A percentile compares a stretch with the other conserved stretches of the same genome.
Conservation (phyloP, 306 rosid genomes). For the Cicer chorassanicum region DNA sequence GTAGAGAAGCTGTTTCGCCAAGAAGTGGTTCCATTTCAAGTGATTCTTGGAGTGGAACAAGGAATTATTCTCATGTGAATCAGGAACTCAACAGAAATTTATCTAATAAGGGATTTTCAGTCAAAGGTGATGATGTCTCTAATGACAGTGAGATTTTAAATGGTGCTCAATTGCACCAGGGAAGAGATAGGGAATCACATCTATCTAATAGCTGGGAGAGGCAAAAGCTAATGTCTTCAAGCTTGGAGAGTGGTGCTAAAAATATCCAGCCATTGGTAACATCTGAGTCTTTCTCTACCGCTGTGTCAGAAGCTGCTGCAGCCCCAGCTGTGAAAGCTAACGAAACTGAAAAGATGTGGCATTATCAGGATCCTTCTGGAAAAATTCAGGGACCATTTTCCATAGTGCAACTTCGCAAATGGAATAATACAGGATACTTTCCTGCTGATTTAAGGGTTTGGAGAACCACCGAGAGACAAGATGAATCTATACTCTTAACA, state of each 20-base stretch:
- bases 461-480: conserved; percentile 68
- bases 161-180: conserved; percentile 64
- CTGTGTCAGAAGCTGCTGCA: conserved; percentile 53
- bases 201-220: conserved; percentile 71
- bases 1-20: conserved; percentile 81
- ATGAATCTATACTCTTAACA: conserved; percentile 69
- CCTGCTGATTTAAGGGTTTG: conserved; percentile 87
- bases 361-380: conserved; percentile 92
- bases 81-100: conserved; percentile 70
- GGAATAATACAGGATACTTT: conserved; percentile 93
- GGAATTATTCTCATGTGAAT: conserved; percentile 62
- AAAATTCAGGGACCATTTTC: conserved; percentile 99
- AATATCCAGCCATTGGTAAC: conserved; percentile 48
- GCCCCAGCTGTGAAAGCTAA: conserved; percentile 57
- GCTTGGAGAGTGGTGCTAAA: conserved; percentile 61
- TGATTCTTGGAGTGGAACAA: conserved; percentile 81
- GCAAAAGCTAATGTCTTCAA: conserved; percentile 57
- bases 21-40: conserved; percentile 60
- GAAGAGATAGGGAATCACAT: conserved; percentile 79
- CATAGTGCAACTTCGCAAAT: conserved; percentile 84
- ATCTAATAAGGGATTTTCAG: conserved; percentile 72
- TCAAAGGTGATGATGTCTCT: conserved; percentile 64
- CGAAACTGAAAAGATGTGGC: conserved; percentile 90
- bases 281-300: conserved; percentile 52
- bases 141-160: conserved; percentile 60